phyloP scores from a whole-genome alignment of 805 yeast genomes.

The Starmerella lactis-condensi region DNA sequence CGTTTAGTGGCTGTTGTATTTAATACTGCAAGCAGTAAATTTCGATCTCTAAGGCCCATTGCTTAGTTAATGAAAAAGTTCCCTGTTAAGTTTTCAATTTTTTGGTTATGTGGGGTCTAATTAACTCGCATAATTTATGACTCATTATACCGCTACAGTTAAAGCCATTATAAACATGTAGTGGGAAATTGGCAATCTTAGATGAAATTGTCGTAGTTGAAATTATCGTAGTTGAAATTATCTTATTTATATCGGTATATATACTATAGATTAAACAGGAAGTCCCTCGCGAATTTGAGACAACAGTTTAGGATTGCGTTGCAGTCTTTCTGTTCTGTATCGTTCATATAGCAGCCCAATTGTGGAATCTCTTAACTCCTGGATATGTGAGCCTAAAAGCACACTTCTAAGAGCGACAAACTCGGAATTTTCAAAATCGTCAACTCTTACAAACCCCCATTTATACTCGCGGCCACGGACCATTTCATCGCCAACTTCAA shows the following conservation, averaged over 20 bases:
- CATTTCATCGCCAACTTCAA: conserved; percentile 22
- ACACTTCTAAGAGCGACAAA: conserved; percentile 39
- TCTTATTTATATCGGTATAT: too few species aligned
- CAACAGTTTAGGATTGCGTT: conserved; percentile 10
- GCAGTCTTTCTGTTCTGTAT: conserved; percentile 47
- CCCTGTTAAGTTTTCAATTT: too few species aligned
- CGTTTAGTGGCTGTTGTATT: conserved; percentile 85
- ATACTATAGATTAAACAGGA: too few species aligned
- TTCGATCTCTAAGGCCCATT: too few species aligned
- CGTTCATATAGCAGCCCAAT: conserved; percentile 39
- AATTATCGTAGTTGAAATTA: too few species aligned
- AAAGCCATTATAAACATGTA: too few species aligned
- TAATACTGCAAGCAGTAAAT: conserved; percentile 64
- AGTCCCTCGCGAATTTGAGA: conserved; percentile 6
- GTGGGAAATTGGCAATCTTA: too few species aligned
- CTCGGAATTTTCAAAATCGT: conserved; percentile 25
- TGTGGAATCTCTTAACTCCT: conserved; percentile 46
- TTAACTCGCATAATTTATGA: too few species aligned
- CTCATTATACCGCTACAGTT: too few species aligned
- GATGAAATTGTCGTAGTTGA: too few species aligned
- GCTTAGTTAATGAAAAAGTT: too few species aligned
- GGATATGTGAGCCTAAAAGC: conserved; percentile 54
- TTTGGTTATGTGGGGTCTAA: too few species aligned
- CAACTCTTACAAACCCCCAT: conserved; percentile 45
- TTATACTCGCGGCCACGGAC: conserved; percentile 39